phyloP scores from a whole-genome alignment of 805 yeast genomes.

The Wickerhamomyces kurtzmanii region DNA sequence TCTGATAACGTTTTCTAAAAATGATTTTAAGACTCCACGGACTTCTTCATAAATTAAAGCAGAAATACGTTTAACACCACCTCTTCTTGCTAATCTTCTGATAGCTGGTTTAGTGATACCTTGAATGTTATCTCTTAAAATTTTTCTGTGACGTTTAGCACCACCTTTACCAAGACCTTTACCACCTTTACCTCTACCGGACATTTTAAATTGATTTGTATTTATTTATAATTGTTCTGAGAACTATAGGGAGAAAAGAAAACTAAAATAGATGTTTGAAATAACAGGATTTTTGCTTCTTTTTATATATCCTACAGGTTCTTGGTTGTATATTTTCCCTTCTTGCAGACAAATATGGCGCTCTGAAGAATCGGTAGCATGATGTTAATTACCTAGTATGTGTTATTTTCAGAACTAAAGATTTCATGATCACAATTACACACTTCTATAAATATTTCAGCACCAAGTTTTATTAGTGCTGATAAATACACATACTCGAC shows the following conservation, averaged over 20 bases:
- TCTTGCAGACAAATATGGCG: no score
- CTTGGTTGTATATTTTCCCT: no score
- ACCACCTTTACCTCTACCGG: constrained; percentile 99
- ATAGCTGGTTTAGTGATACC: constrained; percentile 99
- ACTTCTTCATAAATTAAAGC: constrained; percentile 98
- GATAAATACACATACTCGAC: no score
- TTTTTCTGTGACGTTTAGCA: constrained; percentile 99
- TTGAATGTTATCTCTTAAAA: constrained; percentile 98
- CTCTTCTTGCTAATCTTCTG: constrained; percentile 99
- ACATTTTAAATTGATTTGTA: constrained; percentile 40
- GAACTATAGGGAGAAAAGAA: constrained; percentile 1
- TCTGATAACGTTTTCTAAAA: constrained; percentile 95
- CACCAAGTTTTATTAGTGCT: no score
- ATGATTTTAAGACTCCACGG: constrained; percentile 91
- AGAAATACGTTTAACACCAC: constrained; percentile 99
- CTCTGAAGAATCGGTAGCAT: no score
- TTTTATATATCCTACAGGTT: no score
- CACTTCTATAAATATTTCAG: no score
- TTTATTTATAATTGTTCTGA: constrained; percentile 6
- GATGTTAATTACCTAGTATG: no score
- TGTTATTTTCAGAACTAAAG: no score
- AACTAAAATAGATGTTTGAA: background rate
- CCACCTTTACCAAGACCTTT: constrained; percentile 99
- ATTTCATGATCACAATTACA: no score
- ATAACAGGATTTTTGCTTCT: no score